Conservation (phyloP, 2,329 filamentous ascomycete genomes). For the Fusarium hainanense region DNA sequence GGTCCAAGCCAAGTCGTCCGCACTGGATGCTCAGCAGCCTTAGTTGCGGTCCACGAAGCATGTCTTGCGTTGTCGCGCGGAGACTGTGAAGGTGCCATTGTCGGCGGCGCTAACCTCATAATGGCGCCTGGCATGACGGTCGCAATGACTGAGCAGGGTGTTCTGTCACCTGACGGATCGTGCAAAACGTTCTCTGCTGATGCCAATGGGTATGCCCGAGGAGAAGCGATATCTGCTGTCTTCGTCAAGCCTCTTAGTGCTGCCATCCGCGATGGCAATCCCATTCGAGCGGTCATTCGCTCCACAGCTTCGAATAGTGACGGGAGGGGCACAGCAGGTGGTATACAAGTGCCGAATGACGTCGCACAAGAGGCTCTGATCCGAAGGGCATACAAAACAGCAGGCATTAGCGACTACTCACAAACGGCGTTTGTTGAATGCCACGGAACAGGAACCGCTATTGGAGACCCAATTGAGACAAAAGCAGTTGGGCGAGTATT, state of each 20-base stretch:
- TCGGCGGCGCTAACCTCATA: conserved; percentile 12
- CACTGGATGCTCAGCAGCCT: conserved; percentile 23
- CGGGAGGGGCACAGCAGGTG: conserved; percentile 9
- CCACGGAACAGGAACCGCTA: conserved; percentile 2
- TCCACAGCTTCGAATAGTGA: conserved; percentile 12
- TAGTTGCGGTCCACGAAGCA: conserved; percentile 24
- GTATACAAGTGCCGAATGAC: conserved; percentile 7
- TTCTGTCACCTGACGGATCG: conserved; percentile 10
- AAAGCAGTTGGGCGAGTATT: not conserved
- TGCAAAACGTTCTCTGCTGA: conserved; percentile 14
- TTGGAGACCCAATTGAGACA: conserved; percentile 5
- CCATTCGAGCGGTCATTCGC: not conserved
- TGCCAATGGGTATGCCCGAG: conserved; percentile 25
- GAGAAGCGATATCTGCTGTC: conserved; percentile 18
- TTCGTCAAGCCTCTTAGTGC: conserved; percentile 1
- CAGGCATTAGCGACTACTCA: not conserved
- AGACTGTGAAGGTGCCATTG: conserved; percentile 9
- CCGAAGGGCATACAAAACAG: not conserved
- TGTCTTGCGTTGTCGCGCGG: conserved; percentile 1
- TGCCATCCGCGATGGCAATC: not conserved
- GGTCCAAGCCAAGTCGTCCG: conserved; percentile 3
- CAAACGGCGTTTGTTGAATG: conserved; percentile 7
- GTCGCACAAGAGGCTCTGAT: not conserved
- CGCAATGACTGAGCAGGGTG: not conserved
- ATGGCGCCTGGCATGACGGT: conserved; percentile 15